Conservation (phyloP, 2,329 filamentous ascomycete genomes). For the Cytospora schulzeri region DNA sequence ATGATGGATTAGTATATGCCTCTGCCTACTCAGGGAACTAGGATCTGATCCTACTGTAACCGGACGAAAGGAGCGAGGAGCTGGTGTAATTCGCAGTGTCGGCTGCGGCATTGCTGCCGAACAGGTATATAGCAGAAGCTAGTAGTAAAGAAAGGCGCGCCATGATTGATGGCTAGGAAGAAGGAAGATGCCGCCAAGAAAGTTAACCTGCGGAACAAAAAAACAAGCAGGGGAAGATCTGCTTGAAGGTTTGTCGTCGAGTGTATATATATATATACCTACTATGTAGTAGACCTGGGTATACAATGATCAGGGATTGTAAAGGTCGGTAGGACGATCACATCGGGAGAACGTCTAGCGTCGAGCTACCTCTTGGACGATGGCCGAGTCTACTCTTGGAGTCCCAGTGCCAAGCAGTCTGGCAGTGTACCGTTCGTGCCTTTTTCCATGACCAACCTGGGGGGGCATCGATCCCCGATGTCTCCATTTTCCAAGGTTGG, state of each 20-base stretch:
- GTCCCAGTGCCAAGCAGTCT: too few relatives aligned
- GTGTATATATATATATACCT: background rate
- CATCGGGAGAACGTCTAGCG: too few relatives aligned
- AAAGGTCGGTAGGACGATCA: too few relatives aligned
- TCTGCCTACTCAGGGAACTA: background rate
- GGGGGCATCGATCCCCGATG: background rate
- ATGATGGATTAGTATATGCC: background rate
- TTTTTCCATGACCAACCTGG: background rate
- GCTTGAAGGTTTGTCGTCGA: background rate
- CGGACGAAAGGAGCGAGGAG: background rate
- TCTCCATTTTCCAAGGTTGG: background rate
- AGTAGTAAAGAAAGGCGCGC: background rate
- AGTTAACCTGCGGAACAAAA: too few relatives aligned
- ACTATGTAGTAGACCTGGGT: too few relatives aligned
- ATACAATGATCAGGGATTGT: too few relatives aligned
- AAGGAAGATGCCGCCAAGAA: background rate
- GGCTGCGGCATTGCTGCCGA: background rate
- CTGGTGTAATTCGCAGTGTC: background rate
- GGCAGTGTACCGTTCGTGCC: background rate
- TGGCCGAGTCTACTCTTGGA: too few relatives aligned
- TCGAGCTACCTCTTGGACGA: too few relatives aligned
- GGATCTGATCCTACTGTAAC: background rate
- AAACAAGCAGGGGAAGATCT: background rate
- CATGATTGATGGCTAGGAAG: background rate
- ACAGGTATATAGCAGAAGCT: background rate